Conservation (phyloP, 1,139 yeast species). For the Saccharomycopsis phalli region DNA sequence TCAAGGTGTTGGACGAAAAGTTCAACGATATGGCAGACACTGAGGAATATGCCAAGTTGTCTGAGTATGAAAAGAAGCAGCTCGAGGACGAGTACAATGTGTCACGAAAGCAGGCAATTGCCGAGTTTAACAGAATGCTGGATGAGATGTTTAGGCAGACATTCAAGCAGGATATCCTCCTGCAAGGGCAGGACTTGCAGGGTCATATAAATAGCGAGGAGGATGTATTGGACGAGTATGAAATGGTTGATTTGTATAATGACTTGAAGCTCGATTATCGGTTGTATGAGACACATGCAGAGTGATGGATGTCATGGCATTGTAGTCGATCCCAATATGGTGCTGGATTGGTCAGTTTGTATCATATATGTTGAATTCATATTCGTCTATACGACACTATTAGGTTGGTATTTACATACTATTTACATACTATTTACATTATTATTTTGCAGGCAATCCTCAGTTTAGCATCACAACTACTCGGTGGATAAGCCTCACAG, state of each 20-base stretch:
- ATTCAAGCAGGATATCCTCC: conserved; percentile 16
- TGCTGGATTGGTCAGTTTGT: too few relatives aligned
- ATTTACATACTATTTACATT: too few relatives aligned
- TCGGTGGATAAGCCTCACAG: too few relatives aligned
- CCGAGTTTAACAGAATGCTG: conserved; percentile 12
- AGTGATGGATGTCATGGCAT: too few relatives aligned
- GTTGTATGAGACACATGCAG: too few relatives aligned
- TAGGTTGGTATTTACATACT: too few relatives aligned
- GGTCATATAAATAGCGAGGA: conserved; percentile 15
- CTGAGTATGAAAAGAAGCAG: conserved; percentile 11
- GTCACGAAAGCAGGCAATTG: conserved; percentile 7
- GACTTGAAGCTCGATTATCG: conserved; percentile 17
- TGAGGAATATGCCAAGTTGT: conserved; percentile 10
- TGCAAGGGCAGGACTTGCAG: background rate
- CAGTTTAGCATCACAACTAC: too few relatives aligned
- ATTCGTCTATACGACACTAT: too few relatives aligned
- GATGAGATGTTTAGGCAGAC: conserved; percentile 13
- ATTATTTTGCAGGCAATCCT: too few relatives aligned
- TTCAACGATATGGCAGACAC: conserved; percentile 9
- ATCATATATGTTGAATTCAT: too few relatives aligned
- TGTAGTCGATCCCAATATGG: too few relatives aligned
- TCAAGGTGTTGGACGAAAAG: conserved; percentile 11
- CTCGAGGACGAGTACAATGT: conserved; percentile 12
- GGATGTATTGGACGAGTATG: conserved; percentile 17
- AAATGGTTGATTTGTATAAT: conserved; percentile 17